Base-by-base conservation (phyloP, 2,329 filamentous ascomycete species). In the Alternaria sp. region DNA sequence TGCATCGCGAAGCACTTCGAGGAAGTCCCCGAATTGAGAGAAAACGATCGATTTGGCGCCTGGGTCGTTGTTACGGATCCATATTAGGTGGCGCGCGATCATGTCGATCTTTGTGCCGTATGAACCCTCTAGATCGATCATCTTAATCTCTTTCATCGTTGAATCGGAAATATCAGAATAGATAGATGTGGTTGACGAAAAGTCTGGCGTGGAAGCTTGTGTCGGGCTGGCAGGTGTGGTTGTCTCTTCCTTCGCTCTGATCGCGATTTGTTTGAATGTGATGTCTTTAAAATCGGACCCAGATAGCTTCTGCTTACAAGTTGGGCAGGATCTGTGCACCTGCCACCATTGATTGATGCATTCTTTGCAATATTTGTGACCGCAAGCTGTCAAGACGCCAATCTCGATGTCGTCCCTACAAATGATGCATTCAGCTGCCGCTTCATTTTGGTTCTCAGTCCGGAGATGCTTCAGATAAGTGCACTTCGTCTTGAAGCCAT, bases 21-120 rank as follows among this genome's bases (percentile, higher is more conserved):
- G 83, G 68, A 97, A 98, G 54, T 92, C 90, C 56, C 87, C 87
- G 77, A 93, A 95, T 79, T 98, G 94, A 1, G 92, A 96, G 77
- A 97, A 99, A n/a, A 98, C 86, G 74, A 99, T 91, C 0, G 92
- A 91, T 75, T 98, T 98, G 9, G 93, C 88, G 0, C 93, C 93
- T 0, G 93, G 92, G 67, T 97, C 93, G 48, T 91, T 88, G 66
- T 91, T 84, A 3, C 94, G 88, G 20, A 98, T 84, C 92, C 92
- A 97, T 16, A 96, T 79, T 3, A 98, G 79, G 75, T 98, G 95
- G 3, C 92, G 65, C 3, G 79, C 78, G 12, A 83, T 75, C 51
- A 81, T 96, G 75, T 97, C 93, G 18, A 98, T 89, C 78, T 98
- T 99, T 0, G 92, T 96, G 2, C 93, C 93, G 71, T 92, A 97